phyloP scores from a whole-genome alignment of 1,284 basidiomycete species.

The Trichosporon ovoides region DNA sequence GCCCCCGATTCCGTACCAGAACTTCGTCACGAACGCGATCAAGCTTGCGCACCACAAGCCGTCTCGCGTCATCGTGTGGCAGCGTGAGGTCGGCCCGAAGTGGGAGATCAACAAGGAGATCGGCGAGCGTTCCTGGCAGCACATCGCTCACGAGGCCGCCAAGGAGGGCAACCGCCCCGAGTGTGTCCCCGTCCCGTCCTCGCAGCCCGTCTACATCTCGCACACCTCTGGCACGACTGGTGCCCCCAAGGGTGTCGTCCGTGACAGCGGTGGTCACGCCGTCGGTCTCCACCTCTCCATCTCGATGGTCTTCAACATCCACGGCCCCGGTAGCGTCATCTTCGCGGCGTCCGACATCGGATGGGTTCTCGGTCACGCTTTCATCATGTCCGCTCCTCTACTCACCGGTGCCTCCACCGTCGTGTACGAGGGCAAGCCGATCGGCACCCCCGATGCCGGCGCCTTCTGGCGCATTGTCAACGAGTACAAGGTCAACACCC shows the following conservation, averaged over 20 bases:
- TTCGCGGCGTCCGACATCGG: constrained; percentile 82
- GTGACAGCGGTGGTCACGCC: constrained; percentile 85
- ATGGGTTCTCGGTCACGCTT: constrained; percentile 95
- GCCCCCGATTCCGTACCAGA: constrained; percentile 18
- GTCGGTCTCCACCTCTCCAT: constrained; percentile 78
- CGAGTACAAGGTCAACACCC: constrained; percentile 81
- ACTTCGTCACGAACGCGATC: constrained; percentile 14
- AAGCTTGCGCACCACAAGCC: constrained; percentile 13
- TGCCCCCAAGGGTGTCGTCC: constrained; percentile 92
- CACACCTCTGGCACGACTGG: constrained; percentile 89
- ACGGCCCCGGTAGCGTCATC: constrained; percentile 45
- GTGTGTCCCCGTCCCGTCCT: constrained; percentile 17
- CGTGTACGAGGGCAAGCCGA: constrained; percentile 89
- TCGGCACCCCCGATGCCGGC: constrained; percentile 79
- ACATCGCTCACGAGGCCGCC: constrained; percentile 13
- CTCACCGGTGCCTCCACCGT: constrained; percentile 73
- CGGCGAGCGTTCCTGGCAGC: constrained; percentile 18
- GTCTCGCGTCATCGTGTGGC: constrained; percentile 83
- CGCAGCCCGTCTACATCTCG: constrained; percentile 23
- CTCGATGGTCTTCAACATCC: constrained; percentile 89
- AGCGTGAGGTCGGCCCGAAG: constrained; percentile 49
- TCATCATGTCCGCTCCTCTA: constrained; percentile 89
- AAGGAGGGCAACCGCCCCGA: constrained; percentile 10
- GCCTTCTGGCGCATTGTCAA: constrained; percentile 92
- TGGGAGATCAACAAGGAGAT: constrained; percentile 11